phyloP scores from a whole-genome alignment of 2,329 filamentous ascomycete genomes.

The Daldinia sp. region DNA sequence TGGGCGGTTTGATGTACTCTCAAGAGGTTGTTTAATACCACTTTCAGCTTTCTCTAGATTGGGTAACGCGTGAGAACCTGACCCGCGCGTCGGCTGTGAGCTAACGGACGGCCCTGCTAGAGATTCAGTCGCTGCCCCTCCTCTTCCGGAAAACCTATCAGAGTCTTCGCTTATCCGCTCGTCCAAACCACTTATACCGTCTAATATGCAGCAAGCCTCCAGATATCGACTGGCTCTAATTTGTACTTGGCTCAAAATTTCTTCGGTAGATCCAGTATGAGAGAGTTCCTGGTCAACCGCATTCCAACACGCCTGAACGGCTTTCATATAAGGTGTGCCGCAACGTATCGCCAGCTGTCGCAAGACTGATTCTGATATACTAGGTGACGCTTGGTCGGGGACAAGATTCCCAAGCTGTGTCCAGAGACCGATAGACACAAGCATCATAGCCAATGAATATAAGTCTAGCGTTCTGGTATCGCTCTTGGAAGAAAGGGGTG shows the following conservation, averaged over 20 bases:
- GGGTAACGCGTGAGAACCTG: slow-evolving; percentile 24
- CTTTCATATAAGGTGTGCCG: slow-evolving; percentile 78
- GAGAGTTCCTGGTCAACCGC: slow-evolving; percentile 71
- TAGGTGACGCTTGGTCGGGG: slow-evolving; percentile 55
- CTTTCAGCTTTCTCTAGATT: slow-evolving; percentile 9
- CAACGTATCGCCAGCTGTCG: slow-evolving; percentile 72
- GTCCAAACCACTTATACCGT: slow-evolving; percentile 65
- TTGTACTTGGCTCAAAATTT: slow-evolving; percentile 62
- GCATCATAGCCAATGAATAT: slow-evolving; percentile 75
- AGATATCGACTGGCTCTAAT: slow-evolving; percentile 64
- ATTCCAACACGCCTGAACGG: slow-evolving; percentile 74
- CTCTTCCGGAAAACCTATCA: slow-evolving; percentile 28
- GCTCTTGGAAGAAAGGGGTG: slow-evolving; percentile 57
- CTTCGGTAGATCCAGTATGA: slow-evolving; percentile 57
- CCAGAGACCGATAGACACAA: slow-evolving; percentile 81
- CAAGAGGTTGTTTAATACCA: slow-evolving; percentile 22
- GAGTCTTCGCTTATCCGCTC: slow-evolving; percentile 60
- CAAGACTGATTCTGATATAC: slow-evolving; percentile 68
- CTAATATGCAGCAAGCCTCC: slow-evolving; percentile 69
- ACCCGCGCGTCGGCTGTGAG: slow-evolving; percentile 1
- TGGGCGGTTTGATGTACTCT: slow-evolving; percentile 24
- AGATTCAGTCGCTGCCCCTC: slow-evolving; percentile 11
- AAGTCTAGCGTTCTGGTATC: slow-evolving; percentile 71
- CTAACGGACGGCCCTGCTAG: slow-evolving; percentile 33
- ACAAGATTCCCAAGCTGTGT: slow-evolving; percentile 67